Percentiles rank a stretch among this genome's conserved stretches.
Conservation (phyloP, 768 basidiomycete genomes). For the Chalciporus chontae region DNA sequence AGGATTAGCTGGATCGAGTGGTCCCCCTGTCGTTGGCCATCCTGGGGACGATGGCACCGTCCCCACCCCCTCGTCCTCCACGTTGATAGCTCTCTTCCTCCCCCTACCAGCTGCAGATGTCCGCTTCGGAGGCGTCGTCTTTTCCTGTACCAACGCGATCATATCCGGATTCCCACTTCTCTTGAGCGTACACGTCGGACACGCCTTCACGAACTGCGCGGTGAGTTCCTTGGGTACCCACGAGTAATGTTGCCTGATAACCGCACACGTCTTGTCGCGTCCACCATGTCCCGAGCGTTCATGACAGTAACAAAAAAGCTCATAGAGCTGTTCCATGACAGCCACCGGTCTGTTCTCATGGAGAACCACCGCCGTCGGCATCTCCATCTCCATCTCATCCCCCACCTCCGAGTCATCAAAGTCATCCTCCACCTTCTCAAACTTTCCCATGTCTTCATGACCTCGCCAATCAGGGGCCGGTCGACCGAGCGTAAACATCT, state of each 20-base stretch:
- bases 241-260: slow-evolving; percentile 67
- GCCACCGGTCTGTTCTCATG: slow-evolving; percentile 75
- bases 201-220: slow-evolving; percentile 71
- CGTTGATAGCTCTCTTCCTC: neutral
- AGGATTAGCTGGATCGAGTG: slow-evolving; percentile 23
- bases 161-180: slow-evolving; percentile 33
- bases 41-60: neutral
- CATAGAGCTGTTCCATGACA: slow-evolving; percentile 74
- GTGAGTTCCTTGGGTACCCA: slow-evolving; percentile 86
- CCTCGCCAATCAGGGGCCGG: slow-evolving; percentile 6
- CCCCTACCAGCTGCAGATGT: neutral
- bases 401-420: neutral
- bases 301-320: slow-evolving; percentile 73
- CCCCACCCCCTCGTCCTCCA: neutral
- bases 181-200: slow-evolving; percentile 66
- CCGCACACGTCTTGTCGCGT: slow-evolving; percentile 71
- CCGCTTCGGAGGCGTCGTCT: neutral
- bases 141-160: slow-evolving; percentile 9
- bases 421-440: neutral
- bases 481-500: slow-evolving; percentile 63
- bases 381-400: slow-evolving; percentile 11
- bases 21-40: slow-evolving; percentile 26
- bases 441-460: neutral
- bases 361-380: slow-evolving; percentile 47
- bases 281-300: slow-evolving; percentile 65